Base-by-base conservation (phyloP, 1,284 basidiomycete species). In the Neolentinus lepideus region DNA sequence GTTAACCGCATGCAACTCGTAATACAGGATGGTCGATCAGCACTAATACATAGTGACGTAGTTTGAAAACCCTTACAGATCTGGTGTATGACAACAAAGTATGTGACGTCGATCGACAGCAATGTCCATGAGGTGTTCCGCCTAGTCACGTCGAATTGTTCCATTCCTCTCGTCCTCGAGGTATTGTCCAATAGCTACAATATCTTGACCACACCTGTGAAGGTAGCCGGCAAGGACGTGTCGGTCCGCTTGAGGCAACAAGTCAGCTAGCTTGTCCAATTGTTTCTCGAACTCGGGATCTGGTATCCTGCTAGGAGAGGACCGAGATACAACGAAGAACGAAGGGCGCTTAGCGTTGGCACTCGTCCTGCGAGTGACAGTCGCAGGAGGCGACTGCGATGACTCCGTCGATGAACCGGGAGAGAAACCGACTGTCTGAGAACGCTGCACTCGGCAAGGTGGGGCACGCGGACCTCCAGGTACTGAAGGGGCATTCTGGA, bases 101-200 rank as follows among this genome's bases (percentile, higher is more conserved):
- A 52, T 50, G 47, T 21, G 54, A 35, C 33, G 45, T 47, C 31
- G n/a, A 9, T 26, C 14, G 47, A 50, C 14, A 51, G 50, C 24
- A 36, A 29, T 53, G 50, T 43, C 21, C 54, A 57, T 47, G 36
- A 11, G 33, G 12, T 31, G 29, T 31, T 31, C 38, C 38, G 6
- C 22, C 60, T 56, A 68, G 51, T 74, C 69, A 51, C 69, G 65
- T 53, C 75, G 76, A 47, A 90, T 66, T 21, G 72, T 77, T 22
- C 88, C 89, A 62, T 85, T 87, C 74, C 87, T 88, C 68, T 93
- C 90, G 63, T 94, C 92, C 61, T 93, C 91, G 27, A 94, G 73
- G 68, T 92, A 94, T 64, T 90, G 87, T 21, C 90, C 88, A 63
- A 94, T 90, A 6, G 92, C 92, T 48, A 88, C 71, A 56, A 92